Evolutionary conservation across 225 moss, liverwort and hornwort genomes (phyloP).

Genomic region (Pseudisothecium myosuroides): DNA sequence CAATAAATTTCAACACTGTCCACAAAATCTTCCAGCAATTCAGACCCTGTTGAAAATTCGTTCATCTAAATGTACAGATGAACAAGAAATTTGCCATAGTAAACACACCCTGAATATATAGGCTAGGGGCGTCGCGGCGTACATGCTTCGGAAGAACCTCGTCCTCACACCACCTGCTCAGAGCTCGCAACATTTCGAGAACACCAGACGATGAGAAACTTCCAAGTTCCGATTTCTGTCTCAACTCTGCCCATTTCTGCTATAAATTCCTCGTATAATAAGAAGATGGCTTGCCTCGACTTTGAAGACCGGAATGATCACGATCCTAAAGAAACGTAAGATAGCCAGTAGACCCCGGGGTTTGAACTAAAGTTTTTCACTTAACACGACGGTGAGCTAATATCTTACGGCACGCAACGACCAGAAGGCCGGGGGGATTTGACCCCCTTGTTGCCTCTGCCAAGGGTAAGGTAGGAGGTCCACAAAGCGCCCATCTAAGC

Average conservation of each 20-base stretch:
- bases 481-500: too few species aligned
- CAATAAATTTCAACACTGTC: too few species aligned
- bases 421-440: not conserved
- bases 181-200: not conserved
- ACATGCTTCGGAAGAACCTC: not conserved
- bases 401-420: not conserved
- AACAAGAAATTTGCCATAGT: not conserved
- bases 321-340: not conserved
- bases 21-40: not conserved
- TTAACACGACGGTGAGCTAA: not conserved
- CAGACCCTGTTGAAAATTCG: not conserved
- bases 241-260: not conserved
- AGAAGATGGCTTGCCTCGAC: not conserved
- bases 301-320: not conserved
- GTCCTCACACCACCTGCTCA: not conserved
- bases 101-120: not conserved
- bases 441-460: too few species aligned
- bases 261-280: too few species aligned
- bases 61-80: not conserved
- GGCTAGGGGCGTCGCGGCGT: not conserved
- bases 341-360: not conserved
- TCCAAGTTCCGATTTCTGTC: not conserved
- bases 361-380: not conserved
- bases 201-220: not conserved
- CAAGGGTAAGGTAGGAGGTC: too few species aligned